Evolutionary conservation across 495 filamentous ascomycete genomes (phyloP).

Genomic region (Choiromyces venosus): DNA sequence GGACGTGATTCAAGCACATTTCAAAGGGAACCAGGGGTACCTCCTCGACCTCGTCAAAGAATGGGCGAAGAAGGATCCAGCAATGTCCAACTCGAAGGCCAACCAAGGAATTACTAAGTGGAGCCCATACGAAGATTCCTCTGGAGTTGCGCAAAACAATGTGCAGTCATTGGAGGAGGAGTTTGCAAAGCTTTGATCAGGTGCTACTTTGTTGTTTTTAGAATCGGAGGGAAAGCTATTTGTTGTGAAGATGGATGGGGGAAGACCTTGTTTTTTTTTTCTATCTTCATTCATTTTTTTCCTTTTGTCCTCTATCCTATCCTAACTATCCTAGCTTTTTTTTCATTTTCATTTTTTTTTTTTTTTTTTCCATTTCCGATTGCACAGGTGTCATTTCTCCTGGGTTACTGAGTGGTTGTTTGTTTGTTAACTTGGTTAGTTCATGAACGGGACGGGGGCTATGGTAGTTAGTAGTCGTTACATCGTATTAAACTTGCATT

Average conservation of each 20-base stretch:
- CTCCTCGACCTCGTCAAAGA: conserved; percentile 24
- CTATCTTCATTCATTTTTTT: not conserved
- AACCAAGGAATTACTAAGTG: not conserved
- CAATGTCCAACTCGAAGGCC: conserved; percentile 6
- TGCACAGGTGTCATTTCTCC: no score
- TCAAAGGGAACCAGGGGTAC: conserved; percentile 18
- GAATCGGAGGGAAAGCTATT: not conserved
- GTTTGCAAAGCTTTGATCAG: not conserved
- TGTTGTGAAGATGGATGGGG: not conserved
- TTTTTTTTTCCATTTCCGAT: no score
- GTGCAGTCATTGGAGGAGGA: not conserved
- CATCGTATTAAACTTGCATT: no score
- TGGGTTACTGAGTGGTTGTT: no score
- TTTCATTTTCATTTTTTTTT: not conserved
- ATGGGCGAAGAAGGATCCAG: conserved; percentile 26
- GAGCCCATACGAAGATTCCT: not conserved
- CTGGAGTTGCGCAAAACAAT: not conserved
- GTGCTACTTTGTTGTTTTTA: not conserved
- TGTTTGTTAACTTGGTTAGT: no score
- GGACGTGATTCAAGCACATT: conserved; percentile 26
- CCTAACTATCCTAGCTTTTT: no score
- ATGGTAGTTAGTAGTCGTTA: no score
- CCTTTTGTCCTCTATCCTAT: not conserved
- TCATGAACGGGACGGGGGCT: no score
- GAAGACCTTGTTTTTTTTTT: not conserved